Evolutionary conservation across 106 monocot species (phyloP), one percentile per base, ranked within the genome.

Genomic region (Allium cepa): DNA sequence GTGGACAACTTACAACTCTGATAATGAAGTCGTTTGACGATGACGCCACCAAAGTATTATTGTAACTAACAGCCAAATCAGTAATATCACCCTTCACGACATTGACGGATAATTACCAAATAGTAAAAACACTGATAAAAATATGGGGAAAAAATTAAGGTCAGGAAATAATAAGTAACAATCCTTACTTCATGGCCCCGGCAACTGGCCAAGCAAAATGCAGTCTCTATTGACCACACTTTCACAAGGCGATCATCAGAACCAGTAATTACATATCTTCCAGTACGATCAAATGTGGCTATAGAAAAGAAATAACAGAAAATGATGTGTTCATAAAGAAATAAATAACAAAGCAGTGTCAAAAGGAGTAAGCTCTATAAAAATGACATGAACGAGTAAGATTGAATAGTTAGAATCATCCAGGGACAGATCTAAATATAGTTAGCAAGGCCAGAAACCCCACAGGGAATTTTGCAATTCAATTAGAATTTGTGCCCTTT

Each of bases 241-340:
- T 99, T 99, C 47, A 99, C 99, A 66, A 99, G 81, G 59, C 99
- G 99, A 53, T 99, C 99, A 83, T 99, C 99, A 13, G 99, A 99
- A 60, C 99, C 99, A 63, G 99, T 99, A 55, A 99, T 83, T 14
- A 93, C 93, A 81, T 85, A 90, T 56, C 85, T 75, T 8, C 99
- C 99, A n/a, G 85, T 81, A 26, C 87, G 88, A 74, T 99, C 99
- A 87, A 99, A 99, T 62, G 80, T 99, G 51, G 99, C 99, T 99
- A 71, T 56, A 81, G 56, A 73, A 61, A 76, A 77, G 49, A 67
- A 48, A 12, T 26, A 17, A 14, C 22, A 69, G 26, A 60, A 72
- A 65, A 47, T 62, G 11, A 17, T 64, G 18, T 17, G 15, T 57
- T 8, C 6, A 26, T 66, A 56, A 56, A 56, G 14, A 26, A 55